Evolutionary conservation across 2,329 filamentous ascomycete species (phyloP), one percentile per base, ranked within the genome.

Genomic region (Alternaria ethzedia): DNA sequence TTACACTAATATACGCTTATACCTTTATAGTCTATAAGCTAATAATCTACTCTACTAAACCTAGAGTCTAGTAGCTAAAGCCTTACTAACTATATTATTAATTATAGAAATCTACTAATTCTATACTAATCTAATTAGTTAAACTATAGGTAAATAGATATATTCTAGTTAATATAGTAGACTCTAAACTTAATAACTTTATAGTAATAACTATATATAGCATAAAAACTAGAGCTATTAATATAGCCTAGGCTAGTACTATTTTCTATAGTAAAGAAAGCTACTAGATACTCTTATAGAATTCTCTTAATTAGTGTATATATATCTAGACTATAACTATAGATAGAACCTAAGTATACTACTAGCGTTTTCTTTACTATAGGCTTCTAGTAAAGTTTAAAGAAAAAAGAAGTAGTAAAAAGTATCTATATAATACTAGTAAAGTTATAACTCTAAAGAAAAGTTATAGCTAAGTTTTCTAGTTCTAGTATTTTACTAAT

Each of bases 101-200:
- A 55, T 43, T 68, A 41, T 9, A 45, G 64, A 59, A 70, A 70
- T 49, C 66, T 32, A 25, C 68, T 67, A n/a, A 68, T 67, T 57
- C 41, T 60, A 13, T 65, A 36, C 49, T 59, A 10, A 15, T 54
- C 17, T 15, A 47, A 41, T 49, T 15, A 4, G 47, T 57, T 61
- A 17, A 67, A 62, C 47, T 59, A 9, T 11, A 69, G n/a, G 20
- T 59, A 64, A 15, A 69, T 61, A 15, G 51, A 67, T 26, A 46
- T 41, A 7, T 9, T 41, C 47, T 69, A 21, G 50, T 65, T n/a
- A 6, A 45, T 11, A 61, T 62, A 25, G 41, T 64, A 44, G 11
- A 64, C 59, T 17, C 21, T 57, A 13, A 69, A 36, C 5, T 30
- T 30, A 11, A 65, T 45, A 15, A n/a, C 9, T 36, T 67, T 69